These are phyloP conservation scores for Cetradonia linearis DNA, from an alignment of 495 filamentous ascomycete genomes.

Conservation along the genomic window DNA sequence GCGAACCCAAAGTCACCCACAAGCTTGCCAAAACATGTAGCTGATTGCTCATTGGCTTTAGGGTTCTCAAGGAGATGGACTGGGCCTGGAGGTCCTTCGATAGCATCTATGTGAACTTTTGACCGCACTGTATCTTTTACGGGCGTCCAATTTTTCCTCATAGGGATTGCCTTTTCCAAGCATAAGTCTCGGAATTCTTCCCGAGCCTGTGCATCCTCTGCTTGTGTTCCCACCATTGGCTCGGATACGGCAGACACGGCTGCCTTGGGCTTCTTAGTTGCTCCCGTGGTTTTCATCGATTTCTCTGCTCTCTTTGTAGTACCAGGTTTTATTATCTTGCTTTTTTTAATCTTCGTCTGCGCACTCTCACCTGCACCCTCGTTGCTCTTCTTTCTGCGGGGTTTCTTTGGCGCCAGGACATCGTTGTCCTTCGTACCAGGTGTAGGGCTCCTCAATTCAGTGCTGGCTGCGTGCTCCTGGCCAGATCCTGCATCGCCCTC, in stretches of 20 bases:
- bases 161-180: constrained; percentile 39
- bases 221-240: constrained; percentile 20
- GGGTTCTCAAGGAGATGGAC: constrained; percentile 6
- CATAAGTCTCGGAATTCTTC: constrained; percentile 18
- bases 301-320: neutral
- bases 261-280: constrained; percentile 6
- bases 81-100: constrained; percentile 18
- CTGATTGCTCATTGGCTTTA: constrained; percentile 23
- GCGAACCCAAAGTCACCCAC: constrained; percentile 26
- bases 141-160: constrained; percentile 51
- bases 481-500: neutral
- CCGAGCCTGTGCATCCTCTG: constrained; percentile 6
- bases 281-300: constrained; percentile 1
- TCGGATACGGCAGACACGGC: neutral
- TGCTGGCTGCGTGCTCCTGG: neutral
- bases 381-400: constrained; percentile 16
- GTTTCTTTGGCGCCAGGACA: constrained; percentile 12
- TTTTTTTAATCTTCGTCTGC: constrained; percentile 23
- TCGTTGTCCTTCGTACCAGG: neutral
- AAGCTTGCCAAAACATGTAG: constrained; percentile 23
- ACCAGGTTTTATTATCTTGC: constrained; percentile 21
- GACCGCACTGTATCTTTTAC: constrained; percentile 24
- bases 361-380: neutral
- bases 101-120: constrained; percentile 17
- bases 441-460: neutral